Evolutionary conservation across 768 basidiomycete genomes (phyloP), one percentile per base, ranked within the genome.

Genomic region (Hypsizygus marmoreus): DNA sequence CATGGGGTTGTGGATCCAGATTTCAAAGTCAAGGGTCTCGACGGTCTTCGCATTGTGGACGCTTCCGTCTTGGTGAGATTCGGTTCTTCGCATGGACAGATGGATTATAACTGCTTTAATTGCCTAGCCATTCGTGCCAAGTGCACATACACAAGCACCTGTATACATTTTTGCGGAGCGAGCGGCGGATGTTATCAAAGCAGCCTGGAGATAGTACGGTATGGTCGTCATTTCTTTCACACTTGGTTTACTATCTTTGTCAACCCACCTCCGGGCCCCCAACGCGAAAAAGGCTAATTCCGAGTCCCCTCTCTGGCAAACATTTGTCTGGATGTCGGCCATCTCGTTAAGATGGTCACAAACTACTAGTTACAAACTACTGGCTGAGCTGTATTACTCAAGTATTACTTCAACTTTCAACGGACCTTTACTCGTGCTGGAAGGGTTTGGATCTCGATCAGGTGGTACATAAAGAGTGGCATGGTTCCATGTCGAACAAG

Each of bases 1-100:
- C 17, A 42, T 40, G 56, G 56, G 17, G 56, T 57, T 26, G 53
- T 57, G 17, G 45, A 57, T 30, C 53, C 50, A 20, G 40, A 54
- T 35, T 48, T 57, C 11, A 31, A 39, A 28, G 34, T 57, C 14
- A 55, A 57, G 24, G 49, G 49, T 9, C 43, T 52, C 14, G 16
- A 3, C 14, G 53, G 56, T 24, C 30, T 54, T 13, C 49, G 56
- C n/a, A 45, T 57, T 22, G 48, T 57, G 23, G 56, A 57, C 17
- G 56, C 50, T 5, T 57, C 56, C 20, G 43, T 57, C 24, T 37
- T 57, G 35, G 56, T 54, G 25, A 33, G 53, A 45, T 16, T 20
- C 13, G 3, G 20, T 4, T 12, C 11, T 37, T n/a, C 22, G n/a
- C 4, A 23, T 17, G 22, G 25, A 30, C 8, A 20, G 3, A 24